These are phyloP conservation scores for Lactifluus volemus DNA, from an alignment of 768 basidiomycete species.

Conservation along the genomic window DNA sequence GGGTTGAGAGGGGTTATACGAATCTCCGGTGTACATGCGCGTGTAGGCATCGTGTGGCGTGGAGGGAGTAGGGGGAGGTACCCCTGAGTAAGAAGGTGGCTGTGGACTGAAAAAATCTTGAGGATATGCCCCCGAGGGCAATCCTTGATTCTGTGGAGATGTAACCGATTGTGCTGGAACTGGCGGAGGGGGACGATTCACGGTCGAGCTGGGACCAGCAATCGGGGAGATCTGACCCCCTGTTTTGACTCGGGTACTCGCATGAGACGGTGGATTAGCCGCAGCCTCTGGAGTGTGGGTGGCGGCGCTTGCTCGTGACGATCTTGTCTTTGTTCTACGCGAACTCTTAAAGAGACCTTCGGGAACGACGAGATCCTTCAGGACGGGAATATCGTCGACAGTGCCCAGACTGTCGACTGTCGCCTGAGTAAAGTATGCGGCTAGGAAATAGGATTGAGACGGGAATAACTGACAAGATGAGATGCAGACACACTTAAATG, in stretches of 20 bases:
- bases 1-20: slow-evolving; percentile 3
- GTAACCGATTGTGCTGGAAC: neutral
- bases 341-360: slow-evolving; percentile 76
- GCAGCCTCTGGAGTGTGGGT: slow-evolving; percentile 33
- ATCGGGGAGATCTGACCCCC: neutral
- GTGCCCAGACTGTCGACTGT: slow-evolving; percentile 63
- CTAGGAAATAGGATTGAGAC: slow-evolving; percentile 29
- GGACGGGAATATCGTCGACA: slow-evolving; percentile 57
- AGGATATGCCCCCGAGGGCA: neutral
- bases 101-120: slow-evolving; percentile 5
- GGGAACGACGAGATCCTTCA: slow-evolving; percentile 60
- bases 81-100: neutral
- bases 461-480: neutral
- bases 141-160: slow-evolving; percentile 1
- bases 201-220: slow-evolving; percentile 8
- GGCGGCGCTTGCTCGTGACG: slow-evolving; percentile 37
- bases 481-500: slow-evolving; percentile 37
- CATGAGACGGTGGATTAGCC: neutral
- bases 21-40: slow-evolving; percentile 2
- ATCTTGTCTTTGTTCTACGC: slow-evolving; percentile 49
- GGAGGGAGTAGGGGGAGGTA: neutral
- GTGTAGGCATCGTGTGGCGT: slow-evolving; percentile 7
- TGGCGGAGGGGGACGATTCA: neutral
- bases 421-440: slow-evolving; percentile 79
- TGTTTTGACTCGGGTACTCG: neutral